A percentile compares a stretch with the other conserved stretches of the same genome.
These are phyloP conservation scores for Castanospermum australe DNA, from an alignment of 306 rosid species.

Conservation along the genomic window DNA sequence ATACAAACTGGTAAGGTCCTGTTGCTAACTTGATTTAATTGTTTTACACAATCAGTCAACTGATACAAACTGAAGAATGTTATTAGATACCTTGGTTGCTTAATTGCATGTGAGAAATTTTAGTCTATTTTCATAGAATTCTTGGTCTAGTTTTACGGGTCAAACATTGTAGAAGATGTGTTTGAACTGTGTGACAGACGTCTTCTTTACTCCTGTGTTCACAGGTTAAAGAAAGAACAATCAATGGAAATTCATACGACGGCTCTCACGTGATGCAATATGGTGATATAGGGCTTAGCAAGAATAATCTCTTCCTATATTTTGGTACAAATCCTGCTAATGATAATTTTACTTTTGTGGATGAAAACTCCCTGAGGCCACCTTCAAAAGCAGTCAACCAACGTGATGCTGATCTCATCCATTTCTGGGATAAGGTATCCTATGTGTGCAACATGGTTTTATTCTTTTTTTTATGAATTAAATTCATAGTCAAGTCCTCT, in stretches of 20 bases:
- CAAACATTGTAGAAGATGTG: neutral
- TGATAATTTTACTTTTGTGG: slow-evolving; percentile 71
- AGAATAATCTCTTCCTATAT: slow-evolving; percentile 47
- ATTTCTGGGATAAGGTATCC: slow-evolving; percentile 92
- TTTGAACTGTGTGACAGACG: neutral
- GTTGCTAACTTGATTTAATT: neutral
- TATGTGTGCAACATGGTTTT: neutral
- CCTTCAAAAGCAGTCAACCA: slow-evolving; percentile 69
- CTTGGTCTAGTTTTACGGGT: slow-evolving; percentile 5
- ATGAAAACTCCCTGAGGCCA: slow-evolving; percentile 63
- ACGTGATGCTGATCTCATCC: slow-evolving; percentile 95
- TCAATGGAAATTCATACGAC: slow-evolving; percentile 41
- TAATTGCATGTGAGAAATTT: neutral
- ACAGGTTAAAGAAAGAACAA: slow-evolving; percentile 85
- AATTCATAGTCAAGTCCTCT: slow-evolving; percentile 2
- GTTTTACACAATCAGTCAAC: neutral
- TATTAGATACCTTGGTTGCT: slow-evolving; percentile 10
- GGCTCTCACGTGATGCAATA: slow-evolving; percentile 99
- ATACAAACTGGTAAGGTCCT: slow-evolving; percentile 72
- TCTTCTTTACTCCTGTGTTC: neutral
- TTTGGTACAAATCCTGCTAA: slow-evolving; percentile 93
- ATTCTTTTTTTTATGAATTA: neutral
- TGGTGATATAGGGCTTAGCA: slow-evolving; percentile 63
- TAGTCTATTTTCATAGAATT: neutral
- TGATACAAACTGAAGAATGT: neutral